Percentiles rank a stretch among this genome's conserved stretches.
phyloP scores from a whole-genome alignment of 129 eudicot genomes.

The Rutidosis leptorrhynchoides region DNA sequence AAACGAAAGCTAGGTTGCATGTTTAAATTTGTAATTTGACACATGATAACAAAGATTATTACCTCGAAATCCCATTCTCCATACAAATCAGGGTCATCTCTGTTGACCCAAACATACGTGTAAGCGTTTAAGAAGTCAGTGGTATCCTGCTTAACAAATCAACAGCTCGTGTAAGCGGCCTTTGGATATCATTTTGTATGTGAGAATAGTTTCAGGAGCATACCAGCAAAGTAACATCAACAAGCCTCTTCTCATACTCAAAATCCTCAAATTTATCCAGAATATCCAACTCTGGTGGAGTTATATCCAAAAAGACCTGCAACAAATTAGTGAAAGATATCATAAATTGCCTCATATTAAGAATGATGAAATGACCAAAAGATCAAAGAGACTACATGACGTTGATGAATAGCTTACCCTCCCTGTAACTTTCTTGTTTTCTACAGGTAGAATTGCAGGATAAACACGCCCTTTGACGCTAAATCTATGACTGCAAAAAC shows the following conservation, averaged over 20 bases:
- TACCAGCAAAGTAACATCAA: slow-evolving; percentile 66
- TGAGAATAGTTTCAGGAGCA: slow-evolving; percentile 16
- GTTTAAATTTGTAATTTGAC: not conserved
- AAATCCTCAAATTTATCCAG: slow-evolving; percentile 81
- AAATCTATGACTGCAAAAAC: slow-evolving; percentile 67
- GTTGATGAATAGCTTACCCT: slow-evolving; percentile 47
- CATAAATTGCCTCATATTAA: not conserved
- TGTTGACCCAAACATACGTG: slow-evolving; percentile 77
- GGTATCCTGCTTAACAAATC: slow-evolving; percentile 53
- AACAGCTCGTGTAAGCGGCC: not conserved
- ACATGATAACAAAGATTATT: not conserved
- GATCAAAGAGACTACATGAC: slow-evolving; percentile 7
- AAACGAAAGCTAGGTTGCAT: not conserved
- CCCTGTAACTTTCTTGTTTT: slow-evolving; percentile 64
- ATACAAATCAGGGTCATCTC: slow-evolving; percentile 59
- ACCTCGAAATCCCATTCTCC: slow-evolving; percentile 98
- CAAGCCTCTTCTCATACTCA: slow-evolving; percentile 68
- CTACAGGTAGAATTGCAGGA: slow-evolving; percentile 87
- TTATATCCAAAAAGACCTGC: slow-evolving; percentile 75
- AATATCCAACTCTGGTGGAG: slow-evolving; percentile 59
- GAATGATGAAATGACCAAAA: slow-evolving; percentile 19
- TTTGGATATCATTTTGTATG: slow-evolving; percentile 9
- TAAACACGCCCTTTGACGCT: slow-evolving; percentile 92
- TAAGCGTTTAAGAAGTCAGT: slow-evolving; percentile 51
- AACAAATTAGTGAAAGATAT: slow-evolving; percentile 5